Evolutionary conservation across 139 green algal species (phyloP), one percentile per base, ranked within the genome.

Genomic region (Medakamo hakoo): DNA sequence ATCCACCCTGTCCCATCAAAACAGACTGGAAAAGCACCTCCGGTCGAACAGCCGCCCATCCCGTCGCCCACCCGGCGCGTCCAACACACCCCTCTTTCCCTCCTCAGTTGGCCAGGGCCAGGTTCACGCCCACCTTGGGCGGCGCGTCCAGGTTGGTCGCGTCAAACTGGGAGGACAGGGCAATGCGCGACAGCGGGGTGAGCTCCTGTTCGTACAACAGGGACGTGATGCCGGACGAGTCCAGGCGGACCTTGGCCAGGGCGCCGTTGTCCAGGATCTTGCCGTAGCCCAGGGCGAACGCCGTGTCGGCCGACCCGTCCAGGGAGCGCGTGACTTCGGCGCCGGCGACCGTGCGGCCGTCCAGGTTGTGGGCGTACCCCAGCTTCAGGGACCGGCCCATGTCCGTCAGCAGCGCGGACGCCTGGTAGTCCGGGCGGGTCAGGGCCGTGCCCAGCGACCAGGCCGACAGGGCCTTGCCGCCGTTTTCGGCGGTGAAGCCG

Each of bases 281-380:
- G 22, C 49, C 57, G 52, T 70, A 74, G 25, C 63, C 52, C 29
- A 32, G 23, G 23, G 60, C 23, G 31, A 56, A 64, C 22, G n/a
- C 49, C 28, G 32, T 57, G 30, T 56, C 60, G 23, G 23, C 60
- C 4, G 30, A 57, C 28, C 49, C 32, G 27, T 58, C 30, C 19
- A 68, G 32, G 20, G 27, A 49, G 28, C 58, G 59, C 40, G 57
- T 32, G 24, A 75, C 61, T 65, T 75, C 65, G 25, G 65, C 70
- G 48, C 64, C 69, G 3, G 30, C 40, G 27, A 60, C 29, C 23
- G 48, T 24, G 21, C n/a, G 32, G 23, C 59, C 27, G 59, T 74
- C 69, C 14, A 74, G 30, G 48, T 74, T 74, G 64, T 74, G 69
- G 49, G 69, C 65, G 57, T 65, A 70, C 21, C 59, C 31, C 62